A percentile compares a stretch with the other conserved stretches of the same genome.
Evolutionary conservation across 306 rosid genomes (phyloP).

Genomic region (Trichosanthes cucumerina): DNA sequence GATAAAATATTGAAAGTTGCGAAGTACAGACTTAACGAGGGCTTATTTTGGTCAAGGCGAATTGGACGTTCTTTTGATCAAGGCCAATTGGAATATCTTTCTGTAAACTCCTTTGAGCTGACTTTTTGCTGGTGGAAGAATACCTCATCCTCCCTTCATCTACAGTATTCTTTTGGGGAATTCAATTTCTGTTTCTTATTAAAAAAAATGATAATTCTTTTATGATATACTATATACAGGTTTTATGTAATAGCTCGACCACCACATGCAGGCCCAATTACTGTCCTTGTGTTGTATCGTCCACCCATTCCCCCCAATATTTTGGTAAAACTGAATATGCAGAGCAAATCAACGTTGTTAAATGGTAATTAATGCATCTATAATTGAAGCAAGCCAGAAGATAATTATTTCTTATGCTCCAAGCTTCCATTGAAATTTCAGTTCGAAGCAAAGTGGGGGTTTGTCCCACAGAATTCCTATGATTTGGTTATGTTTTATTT

Average conservation of each 20-base stretch:
- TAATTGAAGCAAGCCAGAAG: neutral
- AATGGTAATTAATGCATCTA: neutral
- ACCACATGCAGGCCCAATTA: neutral
- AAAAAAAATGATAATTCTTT: neutral
- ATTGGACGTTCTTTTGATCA: neutral
- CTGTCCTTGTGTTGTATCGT: neutral
- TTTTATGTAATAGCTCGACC: neutral
- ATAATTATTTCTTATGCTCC: neutral
- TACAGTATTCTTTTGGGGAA: neutral
- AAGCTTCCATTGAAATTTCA: neutral
- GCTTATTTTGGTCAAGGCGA: neutral
- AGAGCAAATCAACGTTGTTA: neutral
- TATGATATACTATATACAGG: neutral
- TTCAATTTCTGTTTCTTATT: neutral
- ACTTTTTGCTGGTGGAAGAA: neutral
- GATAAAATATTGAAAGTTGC: neutral
- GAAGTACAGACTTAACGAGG: neutral
- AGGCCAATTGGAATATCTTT: neutral
- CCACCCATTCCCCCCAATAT: neutral
- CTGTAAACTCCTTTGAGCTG: neutral
- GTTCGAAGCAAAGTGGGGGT: neutral
- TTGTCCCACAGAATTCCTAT: neutral
- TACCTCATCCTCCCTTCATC: neutral
- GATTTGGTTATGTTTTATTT: neutral
- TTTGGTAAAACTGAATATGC: neutral